Percentiles rank a stretch among this genome's conserved stretches.
These are phyloP conservation scores for Umbilicus rupestris DNA, from an alignment of 164 flowering plant species.

Conservation along the genomic window DNA sequence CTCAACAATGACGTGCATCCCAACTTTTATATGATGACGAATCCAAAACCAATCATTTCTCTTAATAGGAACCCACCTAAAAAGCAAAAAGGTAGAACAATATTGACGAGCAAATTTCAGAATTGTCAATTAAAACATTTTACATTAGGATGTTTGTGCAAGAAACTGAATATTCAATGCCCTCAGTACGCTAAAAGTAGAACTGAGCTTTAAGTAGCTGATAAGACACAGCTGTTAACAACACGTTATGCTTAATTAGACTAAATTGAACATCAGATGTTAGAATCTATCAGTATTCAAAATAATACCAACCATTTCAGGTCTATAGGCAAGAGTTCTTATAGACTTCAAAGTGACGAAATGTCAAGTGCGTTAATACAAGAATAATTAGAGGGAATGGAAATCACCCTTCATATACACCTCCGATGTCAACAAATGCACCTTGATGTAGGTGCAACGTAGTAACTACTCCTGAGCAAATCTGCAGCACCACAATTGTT, in stretches of 20 bases:
- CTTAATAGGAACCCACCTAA: constrained; percentile 96
- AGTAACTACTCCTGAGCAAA: constrained; percentile 79
- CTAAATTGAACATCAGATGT: neutral
- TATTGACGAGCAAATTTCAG: neutral
- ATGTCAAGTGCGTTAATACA: neutral
- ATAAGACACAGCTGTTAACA: too few relatives aligned
- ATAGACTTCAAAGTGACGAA: neutral
- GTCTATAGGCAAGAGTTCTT: neutral
- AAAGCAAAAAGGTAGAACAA: constrained; percentile 17
- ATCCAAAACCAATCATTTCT: constrained; percentile 98
- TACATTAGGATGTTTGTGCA: too few relatives aligned
- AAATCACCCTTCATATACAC: constrained; percentile 88
- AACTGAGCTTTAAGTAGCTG: too few relatives aligned
- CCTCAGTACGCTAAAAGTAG: too few relatives aligned
- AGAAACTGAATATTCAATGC: too few relatives aligned
- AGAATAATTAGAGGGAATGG: neutral
- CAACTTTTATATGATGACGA: constrained; percentile 92
- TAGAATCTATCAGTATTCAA: too few relatives aligned
- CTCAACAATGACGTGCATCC: constrained; percentile 85
- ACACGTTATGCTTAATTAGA: too few relatives aligned
- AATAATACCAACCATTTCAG: neutral
- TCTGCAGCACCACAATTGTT: constrained; percentile 29
- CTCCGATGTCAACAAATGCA: constrained; percentile 96
- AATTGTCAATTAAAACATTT: neutral
- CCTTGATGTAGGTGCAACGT: constrained; percentile 88